Percentiles rank a stretch among this genome's conserved stretches.
These are phyloP conservation scores for Cucumis variabilis DNA, from an alignment of 331 rosid genomes.

Conservation along the genomic window DNA sequence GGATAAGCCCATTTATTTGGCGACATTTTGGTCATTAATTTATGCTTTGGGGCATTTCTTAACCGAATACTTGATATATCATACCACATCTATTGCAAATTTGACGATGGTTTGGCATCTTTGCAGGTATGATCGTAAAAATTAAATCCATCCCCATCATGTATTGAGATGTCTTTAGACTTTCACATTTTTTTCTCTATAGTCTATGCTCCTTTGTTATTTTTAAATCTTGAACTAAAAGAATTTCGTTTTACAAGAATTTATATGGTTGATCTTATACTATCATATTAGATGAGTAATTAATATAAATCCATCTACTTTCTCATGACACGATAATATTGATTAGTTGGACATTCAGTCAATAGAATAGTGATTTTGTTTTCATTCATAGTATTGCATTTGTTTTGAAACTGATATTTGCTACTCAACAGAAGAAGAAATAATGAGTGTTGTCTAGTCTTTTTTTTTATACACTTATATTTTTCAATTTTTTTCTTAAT, in stretches of 20 bases:
- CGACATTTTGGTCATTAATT: conserved; percentile 83
- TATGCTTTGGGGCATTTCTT: conserved; percentile 93
- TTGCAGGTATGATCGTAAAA: conserved; percentile 69
- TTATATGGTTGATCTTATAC: background rate
- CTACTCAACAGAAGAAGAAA: background rate
- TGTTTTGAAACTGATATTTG: conserved; percentile 11
- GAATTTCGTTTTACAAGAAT: background rate
- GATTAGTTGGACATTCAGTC: no score
- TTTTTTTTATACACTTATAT: background rate
- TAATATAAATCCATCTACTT: background rate
- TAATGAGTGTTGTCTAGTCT: background rate
- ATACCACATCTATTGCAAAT: conserved; percentile 74
- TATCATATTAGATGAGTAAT: background rate
- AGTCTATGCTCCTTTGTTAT: background rate
- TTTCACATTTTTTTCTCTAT: conserved; percentile 7
- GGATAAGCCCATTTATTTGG: conserved; percentile 81
- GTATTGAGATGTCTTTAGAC: background rate
- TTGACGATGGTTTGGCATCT: conserved; percentile 74
- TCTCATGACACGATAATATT: background rate
- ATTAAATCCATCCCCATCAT: background rate
- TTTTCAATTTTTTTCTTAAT: no score
- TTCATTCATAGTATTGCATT: background rate
- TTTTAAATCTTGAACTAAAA: background rate
- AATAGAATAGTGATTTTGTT: no score
- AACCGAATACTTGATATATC: conserved; percentile 74